phyloP scores from a whole-genome alignment of 2,329 filamentous ascomycete species.

The Cytospora piceae region DNA sequence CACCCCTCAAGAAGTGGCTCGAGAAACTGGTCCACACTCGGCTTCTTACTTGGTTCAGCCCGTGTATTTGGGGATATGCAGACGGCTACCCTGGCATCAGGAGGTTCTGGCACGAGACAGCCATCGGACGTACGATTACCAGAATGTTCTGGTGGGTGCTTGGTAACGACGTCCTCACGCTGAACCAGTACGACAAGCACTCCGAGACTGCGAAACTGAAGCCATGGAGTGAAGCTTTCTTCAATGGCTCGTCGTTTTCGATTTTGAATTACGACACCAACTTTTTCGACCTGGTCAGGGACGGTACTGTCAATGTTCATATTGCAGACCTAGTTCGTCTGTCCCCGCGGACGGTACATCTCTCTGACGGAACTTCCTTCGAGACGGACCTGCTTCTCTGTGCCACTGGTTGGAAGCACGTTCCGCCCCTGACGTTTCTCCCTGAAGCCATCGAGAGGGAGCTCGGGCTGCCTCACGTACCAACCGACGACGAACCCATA shows the following conservation, averaged over 20 bases:
- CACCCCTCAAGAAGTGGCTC: slow-evolving; percentile 68
- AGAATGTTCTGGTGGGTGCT: slow-evolving; percentile 62
- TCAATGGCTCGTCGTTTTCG: slow-evolving; percentile 57
- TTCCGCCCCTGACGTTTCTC: slow-evolving; percentile 41
- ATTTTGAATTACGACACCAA: slow-evolving; percentile 64
- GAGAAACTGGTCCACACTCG: slow-evolving; percentile 70
- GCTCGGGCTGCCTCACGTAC: slow-evolving; percentile 17
- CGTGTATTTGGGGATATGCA: slow-evolving; percentile 70
- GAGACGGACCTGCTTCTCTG: slow-evolving; percentile 57
- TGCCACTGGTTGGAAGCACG: slow-evolving; percentile 62
- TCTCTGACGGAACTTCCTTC: slow-evolving; percentile 53
- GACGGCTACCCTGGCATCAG: slow-evolving; percentile 62
- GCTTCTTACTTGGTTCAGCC: slow-evolving; percentile 73
- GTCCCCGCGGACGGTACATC: slow-evolving; percentile 49
- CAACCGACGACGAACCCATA: slow-evolving; percentile 31
- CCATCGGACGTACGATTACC: slow-evolving; percentile 59
- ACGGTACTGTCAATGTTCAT: slow-evolving; percentile 56
- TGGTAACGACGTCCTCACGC: slow-evolving; percentile 55
- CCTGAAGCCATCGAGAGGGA: slow-evolving; percentile 21
- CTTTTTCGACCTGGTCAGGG: slow-evolving; percentile 59
- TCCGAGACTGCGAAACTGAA: slow-evolving; percentile 57
- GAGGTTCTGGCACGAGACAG: slow-evolving; percentile 60
- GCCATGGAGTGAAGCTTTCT: slow-evolving; percentile 56
- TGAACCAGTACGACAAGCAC: slow-evolving; percentile 58
- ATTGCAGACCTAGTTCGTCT: slow-evolving; percentile 56